Conservation (phyloP, 768 basidiomycete species). For the Lactarius tabidus region DNA sequence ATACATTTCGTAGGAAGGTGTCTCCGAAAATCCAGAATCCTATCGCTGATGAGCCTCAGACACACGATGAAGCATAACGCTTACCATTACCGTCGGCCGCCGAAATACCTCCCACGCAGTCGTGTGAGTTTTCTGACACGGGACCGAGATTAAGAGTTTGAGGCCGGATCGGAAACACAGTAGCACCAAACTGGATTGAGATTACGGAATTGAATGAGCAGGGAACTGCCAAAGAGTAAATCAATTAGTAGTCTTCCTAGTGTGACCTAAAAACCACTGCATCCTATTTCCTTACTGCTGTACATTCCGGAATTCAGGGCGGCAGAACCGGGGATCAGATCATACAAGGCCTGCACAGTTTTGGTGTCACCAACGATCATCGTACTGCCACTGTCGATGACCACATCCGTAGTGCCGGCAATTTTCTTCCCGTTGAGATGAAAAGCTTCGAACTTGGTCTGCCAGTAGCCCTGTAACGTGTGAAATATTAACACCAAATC, state of each 20-base stretch:
- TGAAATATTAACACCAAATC: not conserved
- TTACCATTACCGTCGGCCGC: not conserved
- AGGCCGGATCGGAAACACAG: conserved; percentile 28
- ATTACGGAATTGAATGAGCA: conserved; percentile 26
- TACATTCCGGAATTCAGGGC: not conserved
- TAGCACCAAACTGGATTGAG: conserved; percentile 32
- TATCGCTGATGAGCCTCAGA: not conserved
- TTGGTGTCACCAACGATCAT: conserved; percentile 23
- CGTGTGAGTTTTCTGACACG: conserved; percentile 22
- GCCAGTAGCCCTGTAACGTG: conserved; percentile 24
- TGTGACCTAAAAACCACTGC: not conserved
- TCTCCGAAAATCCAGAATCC: conserved; percentile 8
- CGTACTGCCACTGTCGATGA: conserved; percentile 28
- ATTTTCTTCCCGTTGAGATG: conserved; percentile 2
- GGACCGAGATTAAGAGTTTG: conserved; percentile 30
- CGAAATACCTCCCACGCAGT: conserved; percentile 25
- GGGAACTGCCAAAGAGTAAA: conserved; percentile 23
- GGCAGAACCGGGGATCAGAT: conserved; percentile 11
- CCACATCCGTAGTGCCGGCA: not conserved
- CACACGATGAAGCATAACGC: not conserved
- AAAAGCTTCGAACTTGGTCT: conserved; percentile 20
- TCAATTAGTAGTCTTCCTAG: not conserved
- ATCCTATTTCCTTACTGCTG: not conserved
- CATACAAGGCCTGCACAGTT: conserved; percentile 16
- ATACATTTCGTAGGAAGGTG: conserved; percentile 11